Base-by-base conservation (phyloP, 257 asterid genomes). In the Fraxinus quadrangulata region DNA sequence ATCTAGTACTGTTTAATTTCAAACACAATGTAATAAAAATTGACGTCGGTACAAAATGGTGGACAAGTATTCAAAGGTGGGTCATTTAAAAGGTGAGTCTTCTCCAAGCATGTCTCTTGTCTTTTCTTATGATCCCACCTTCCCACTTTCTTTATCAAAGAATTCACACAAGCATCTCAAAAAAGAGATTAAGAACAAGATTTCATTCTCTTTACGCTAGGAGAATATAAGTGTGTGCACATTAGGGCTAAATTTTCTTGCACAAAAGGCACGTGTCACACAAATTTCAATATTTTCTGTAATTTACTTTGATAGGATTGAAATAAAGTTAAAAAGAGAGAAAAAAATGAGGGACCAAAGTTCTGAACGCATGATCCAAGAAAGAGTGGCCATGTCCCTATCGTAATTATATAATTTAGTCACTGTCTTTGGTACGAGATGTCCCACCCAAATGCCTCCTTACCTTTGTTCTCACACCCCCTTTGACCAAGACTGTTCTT, bases 321-420 rank as follows among this genome's bases (percentile, higher is more conserved):
- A 40, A 40, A 11, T 9, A 42, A 42, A 42, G 49, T 42, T 11
- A 42, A 42, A 54, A 23, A 75, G 5, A 3, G 5, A 3, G 3
- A 2, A 39, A 72, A 70, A 16, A 8, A 37, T 5, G 13, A 24
- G 28, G 67, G 75, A 14, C 70, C 56, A 78, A 71, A 85, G 88
- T 85, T 78, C 80, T 81, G 76, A 90, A 89, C 98, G 88, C 97
- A 85, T 89, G 98, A 93, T 91, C 96, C 97, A 85, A 93, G 93
- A 61, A 80, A 87, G 4, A 87, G 86, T 90, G 91, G 81, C 81
- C 70, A 81, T 82, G 87, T 83, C 87, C 84, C 86, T 84, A 75
- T 79, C 85, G 16, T 45, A 47, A 37, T 1, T 37, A 37, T 7
- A 31, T 37, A 7, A 81, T 63, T 81, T 80, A 61, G 81, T 80